Evolutionary conservation across 176 grass and related monocot species (phyloP).

Genomic region (Carex pumila): DNA sequence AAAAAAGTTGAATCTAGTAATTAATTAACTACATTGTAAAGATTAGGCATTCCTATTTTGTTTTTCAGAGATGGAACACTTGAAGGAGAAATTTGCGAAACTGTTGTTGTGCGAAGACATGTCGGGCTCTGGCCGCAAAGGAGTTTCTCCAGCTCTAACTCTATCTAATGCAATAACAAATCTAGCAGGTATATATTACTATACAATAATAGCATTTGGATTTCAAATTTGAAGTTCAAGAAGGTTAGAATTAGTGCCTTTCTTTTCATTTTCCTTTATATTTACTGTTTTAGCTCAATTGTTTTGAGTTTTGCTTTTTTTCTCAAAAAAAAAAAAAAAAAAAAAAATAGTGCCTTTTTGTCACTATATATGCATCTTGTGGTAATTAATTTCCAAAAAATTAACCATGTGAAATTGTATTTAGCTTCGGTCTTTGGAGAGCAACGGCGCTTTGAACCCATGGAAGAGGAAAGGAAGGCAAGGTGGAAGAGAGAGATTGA

Average conservation of each 20-base stretch:
- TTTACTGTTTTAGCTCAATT: too few relatives aligned
- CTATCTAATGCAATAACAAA: conserved; percentile 83
- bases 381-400: background rate
- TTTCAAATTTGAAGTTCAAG: background rate
- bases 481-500: conserved; percentile 79
- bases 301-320: too few relatives aligned
- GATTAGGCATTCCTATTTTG: background rate
- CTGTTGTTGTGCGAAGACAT: conserved; percentile 84
- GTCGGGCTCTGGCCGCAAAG: conserved; percentile 60
- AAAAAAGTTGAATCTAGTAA: background rate
- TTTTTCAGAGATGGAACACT: conserved; percentile 45
- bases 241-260: too few relatives aligned
- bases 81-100: conserved; percentile 72
- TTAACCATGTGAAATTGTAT: background rate
- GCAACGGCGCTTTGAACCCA: conserved; percentile 67
- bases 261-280: too few relatives aligned
- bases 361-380: too few relatives aligned
- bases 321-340: too few relatives aligned
- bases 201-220: background rate
- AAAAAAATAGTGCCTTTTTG: too few relatives aligned
- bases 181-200: conserved; percentile 39
- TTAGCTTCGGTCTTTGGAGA: conserved; percentile 93
- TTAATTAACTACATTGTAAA: background rate
- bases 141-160: conserved; percentile 69
- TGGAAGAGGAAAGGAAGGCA: conserved; percentile 53